Conservation (phyloP, 2,329 filamentous ascomycete genomes). For the Xylariaceae sp. region DNA sequence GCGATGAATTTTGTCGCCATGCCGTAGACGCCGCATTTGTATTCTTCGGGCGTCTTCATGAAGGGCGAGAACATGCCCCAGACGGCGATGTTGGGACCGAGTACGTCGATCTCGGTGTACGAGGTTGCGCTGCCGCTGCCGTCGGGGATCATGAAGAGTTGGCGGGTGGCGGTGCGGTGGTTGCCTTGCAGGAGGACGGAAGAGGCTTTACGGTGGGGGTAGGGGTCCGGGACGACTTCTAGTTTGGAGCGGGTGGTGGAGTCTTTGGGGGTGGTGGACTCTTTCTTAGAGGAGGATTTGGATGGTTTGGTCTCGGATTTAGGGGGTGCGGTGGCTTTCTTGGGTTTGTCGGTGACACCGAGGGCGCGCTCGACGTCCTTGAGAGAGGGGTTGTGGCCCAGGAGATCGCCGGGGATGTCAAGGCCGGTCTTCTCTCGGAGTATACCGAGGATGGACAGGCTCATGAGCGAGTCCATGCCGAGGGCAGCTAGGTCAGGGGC, state of each 20-base stretch:
- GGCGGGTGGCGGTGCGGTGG: constrained; percentile 41
- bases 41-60: constrained; percentile 63
- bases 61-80: constrained; percentile 64
- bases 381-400: constrained; percentile 57
- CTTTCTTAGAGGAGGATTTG: constrained; percentile 23
- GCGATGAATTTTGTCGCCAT: constrained; percentile 60
- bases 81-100: constrained; percentile 44
- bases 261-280: constrained; percentile 25
- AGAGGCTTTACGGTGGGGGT: constrained; percentile 47
- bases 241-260: constrained; percentile 40
- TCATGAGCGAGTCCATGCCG: constrained; percentile 57
- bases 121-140: constrained; percentile 60
- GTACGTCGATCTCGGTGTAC: constrained; percentile 55
- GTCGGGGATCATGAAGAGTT: constrained; percentile 52
- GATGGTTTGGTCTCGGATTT: constrained; percentile 29
- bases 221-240: constrained; percentile 36
- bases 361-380: constrained; percentile 61
- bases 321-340: constrained; percentile 28
- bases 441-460: constrained; percentile 49
- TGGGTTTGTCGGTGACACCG: constrained; percentile 43
- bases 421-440: constrained; percentile 51
- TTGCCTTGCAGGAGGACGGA: constrained; percentile 46
- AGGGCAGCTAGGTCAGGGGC: constrained; percentile 51
- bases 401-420: constrained; percentile 53
- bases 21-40: constrained; percentile 59